Evolutionary conservation across 306 rosid genomes (phyloP).

Genomic region (Argentina anserina): DNA sequence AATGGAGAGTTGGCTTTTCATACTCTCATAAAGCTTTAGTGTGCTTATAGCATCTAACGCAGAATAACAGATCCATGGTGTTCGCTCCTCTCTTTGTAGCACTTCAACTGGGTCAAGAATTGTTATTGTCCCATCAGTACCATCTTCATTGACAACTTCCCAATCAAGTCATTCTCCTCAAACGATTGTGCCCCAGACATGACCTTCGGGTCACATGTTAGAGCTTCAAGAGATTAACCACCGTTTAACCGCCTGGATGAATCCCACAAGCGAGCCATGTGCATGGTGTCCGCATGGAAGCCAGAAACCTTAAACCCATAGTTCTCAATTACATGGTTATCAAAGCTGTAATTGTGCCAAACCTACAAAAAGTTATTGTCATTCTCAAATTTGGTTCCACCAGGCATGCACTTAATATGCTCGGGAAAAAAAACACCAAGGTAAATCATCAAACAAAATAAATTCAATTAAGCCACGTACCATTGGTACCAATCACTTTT

Average conservation of each 20-base stretch:
- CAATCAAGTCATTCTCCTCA: conserved; percentile 39
- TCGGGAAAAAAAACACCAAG: neutral
- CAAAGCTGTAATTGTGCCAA: conserved; percentile 99
- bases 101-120: conserved; percentile 81
- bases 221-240: conserved; percentile 96
- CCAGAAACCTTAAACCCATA: conserved; percentile 87
- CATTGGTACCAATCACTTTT: no score
- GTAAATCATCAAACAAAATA: neutral
- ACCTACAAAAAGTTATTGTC: conserved; percentile 52
- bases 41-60: conserved; percentile 56
- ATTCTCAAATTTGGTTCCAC: conserved; percentile 21
- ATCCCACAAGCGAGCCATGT: conserved; percentile 98
- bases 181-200: conserved; percentile 52
- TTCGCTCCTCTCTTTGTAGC: conserved; percentile 75
- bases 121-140: conserved; percentile 51
- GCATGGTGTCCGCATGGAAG: conserved; percentile 98
- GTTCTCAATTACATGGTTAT: conserved; percentile 83
- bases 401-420: neutral
- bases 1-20: conserved; percentile 31
- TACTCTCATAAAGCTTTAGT: conserved; percentile 49
- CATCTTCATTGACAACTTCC: conserved; percentile 65
- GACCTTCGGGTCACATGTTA: conserved; percentile 59
- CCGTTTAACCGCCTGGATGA: conserved; percentile 77
- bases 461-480: neutral
- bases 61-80: conserved; percentile 54